phyloP scores from a whole-genome alignment of 2,329 filamentous ascomycete genomes.

The Cytospora leucostoma region DNA sequence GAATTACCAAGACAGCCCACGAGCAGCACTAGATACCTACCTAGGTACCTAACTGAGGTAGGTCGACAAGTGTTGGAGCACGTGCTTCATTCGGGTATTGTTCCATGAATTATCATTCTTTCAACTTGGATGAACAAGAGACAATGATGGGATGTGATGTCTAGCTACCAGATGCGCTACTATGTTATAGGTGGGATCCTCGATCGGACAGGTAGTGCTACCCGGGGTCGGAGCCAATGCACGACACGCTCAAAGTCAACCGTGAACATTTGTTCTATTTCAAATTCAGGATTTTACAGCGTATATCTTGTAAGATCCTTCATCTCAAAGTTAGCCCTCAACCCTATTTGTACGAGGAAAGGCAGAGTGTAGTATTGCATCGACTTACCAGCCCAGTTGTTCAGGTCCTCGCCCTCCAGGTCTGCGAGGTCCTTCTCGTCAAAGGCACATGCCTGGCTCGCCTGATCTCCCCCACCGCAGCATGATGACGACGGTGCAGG shows the following conservation, averaged over 20 bases:
- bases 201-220: background rate
- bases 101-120: no score
- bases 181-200: no score
- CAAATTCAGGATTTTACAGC: constrained; percentile 44
- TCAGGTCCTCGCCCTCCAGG: constrained; percentile 44
- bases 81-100: no score
- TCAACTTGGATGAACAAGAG: no score
- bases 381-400: constrained; percentile 52
- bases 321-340: constrained; percentile 6
- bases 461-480: constrained; percentile 16
- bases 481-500: constrained; percentile 18
- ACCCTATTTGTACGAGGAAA: background rate
- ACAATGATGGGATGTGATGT: background rate
- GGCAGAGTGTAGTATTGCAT: background rate
- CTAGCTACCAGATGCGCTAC: no score
- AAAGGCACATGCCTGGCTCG: constrained; percentile 30
- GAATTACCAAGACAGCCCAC: no score
- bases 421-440: constrained; percentile 26
- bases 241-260: background rate
- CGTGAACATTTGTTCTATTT: no score
- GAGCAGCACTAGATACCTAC: no score
- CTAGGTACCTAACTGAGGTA: no score
- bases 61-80: no score
- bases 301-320: constrained; percentile 53
- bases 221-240: background rate